A percentile compares a stretch with the other conserved stretches of the same genome.
Evolutionary conservation across 768 basidiomycete species (phyloP).

Genomic region (Chalciporus chontae): DNA sequence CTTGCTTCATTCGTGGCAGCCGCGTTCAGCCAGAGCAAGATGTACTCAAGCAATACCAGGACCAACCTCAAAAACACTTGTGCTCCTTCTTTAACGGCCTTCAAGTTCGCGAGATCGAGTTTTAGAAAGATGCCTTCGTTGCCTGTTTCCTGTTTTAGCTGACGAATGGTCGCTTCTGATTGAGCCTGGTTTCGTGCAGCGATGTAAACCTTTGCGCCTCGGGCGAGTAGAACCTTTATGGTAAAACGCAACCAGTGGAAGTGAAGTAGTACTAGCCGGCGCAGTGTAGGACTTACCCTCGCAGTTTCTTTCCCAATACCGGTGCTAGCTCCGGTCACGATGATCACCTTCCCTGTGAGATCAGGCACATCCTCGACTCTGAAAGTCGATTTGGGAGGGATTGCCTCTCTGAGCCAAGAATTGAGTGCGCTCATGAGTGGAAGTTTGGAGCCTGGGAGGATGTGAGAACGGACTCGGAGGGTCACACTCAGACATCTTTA

Average conservation of each 20-base stretch:
- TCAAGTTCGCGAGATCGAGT: conserved; percentile 38
- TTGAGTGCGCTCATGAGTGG: no score
- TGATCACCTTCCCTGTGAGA: conserved; percentile 31
- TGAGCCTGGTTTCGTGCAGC: conserved; percentile 26
- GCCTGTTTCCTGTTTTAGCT: conserved; percentile 32
- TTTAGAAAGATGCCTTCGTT: conserved; percentile 31
- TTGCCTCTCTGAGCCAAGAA: no score
- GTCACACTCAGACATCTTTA: no score
- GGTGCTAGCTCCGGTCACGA: conserved; percentile 34
- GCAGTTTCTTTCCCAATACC: conserved; percentile 30
- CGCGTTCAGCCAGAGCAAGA: no score
- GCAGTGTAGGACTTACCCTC: conserved; percentile 11
- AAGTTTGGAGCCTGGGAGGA: no score
- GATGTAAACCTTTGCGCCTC: conserved; percentile 37
- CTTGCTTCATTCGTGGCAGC: conserved; percentile 26
- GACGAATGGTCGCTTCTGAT: conserved; percentile 27
- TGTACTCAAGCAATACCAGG: background rate
- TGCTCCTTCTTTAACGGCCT: conserved; percentile 32
- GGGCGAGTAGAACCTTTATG: conserved; percentile 24
- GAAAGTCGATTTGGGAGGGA: no score
- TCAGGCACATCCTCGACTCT: conserved; percentile 24
- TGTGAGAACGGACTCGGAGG: no score
- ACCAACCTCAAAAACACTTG: conserved; percentile 29
- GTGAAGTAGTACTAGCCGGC: no score
- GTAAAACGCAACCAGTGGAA: no score